Percentiles rank a stretch among this genome's conserved stretches.
Conservation (phyloP, 345 rosid genomes). For the Salix purpurea region DNA sequence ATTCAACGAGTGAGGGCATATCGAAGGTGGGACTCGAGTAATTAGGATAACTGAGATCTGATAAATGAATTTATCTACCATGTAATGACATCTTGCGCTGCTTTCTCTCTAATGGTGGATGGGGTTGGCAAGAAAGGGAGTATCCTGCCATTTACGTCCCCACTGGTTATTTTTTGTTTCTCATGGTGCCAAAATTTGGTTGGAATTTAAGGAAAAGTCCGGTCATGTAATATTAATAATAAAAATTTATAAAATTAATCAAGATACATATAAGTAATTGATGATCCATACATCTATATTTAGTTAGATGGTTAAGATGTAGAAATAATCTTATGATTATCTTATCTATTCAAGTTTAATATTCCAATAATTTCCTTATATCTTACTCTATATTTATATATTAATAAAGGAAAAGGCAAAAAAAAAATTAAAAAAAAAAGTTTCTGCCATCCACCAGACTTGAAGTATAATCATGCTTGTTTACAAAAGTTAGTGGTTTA, state of each 20-base stretch:
- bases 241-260: too few species aligned
- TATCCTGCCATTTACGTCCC: slow-evolving; percentile 2
- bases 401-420: not conserved
- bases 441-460: not conserved
- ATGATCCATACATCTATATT: not conserved
- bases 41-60: not conserved
- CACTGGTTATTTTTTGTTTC: not conserved
- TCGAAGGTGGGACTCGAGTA: slow-evolving; percentile 2
- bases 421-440: not conserved
- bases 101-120: not conserved
- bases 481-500: not conserved
- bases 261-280: too few species aligned
- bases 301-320: not conserved
- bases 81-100: not conserved
- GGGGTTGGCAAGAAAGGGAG: not conserved
- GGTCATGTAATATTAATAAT: not conserved
- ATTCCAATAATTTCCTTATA: not conserved
- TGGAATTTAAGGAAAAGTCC: not conserved
- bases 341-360: not conserved
- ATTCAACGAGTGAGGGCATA: slow-evolving; percentile 5
- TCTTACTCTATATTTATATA: not conserved
- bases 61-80: not conserved
- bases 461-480: not conserved
- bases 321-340: not conserved
- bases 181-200: not conserved